Evolutionary conservation across 2,329 filamentous ascomycete genomes (phyloP), one percentile per base, ranked within the genome.

Genomic region (Trichoderma atrobrunneum): DNA sequence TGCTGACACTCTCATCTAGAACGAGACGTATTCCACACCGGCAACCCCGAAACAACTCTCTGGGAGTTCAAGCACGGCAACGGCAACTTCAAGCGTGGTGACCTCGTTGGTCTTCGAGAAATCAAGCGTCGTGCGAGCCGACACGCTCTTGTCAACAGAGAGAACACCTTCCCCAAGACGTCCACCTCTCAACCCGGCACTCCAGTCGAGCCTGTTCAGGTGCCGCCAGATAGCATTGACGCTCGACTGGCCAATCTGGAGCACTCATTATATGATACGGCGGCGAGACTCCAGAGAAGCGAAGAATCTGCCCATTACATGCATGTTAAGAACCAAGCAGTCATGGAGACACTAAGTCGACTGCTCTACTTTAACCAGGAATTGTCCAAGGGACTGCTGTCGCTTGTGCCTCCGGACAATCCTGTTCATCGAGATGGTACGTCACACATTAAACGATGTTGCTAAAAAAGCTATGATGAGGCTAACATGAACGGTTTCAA

Each of bases 31-130:
- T 99, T 98, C 80, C 95, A 98, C 81, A 97, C 94, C 5, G 94
- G 94, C 12, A 95, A 93, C 57, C 94, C 95, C 14, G 96, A 98
- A 78, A 94, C 94, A 24, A 94, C 95, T 0, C 85, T 99, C 34
- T 99, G 96, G 96, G 96, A 99, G 80, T 99, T 99, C 82, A 98
- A 98, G 82, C 96, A 99, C 79, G 96, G 96, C 68, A 97, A 95
- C 78, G 95, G 95, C 68, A 98, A 93, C 80, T 99, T 99, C 85
- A 98, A 97, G 82, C 91, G 95, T 75, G 96, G 96, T 48, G 95
- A 99, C 80, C 85, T 99, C 28, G 91, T 95, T 65, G 94, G 95
- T 8, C 84, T 99, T 73, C 89, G 96, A 57, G 96, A 99, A 79
- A 99, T 99, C 82, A 98, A 98, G 82, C 92, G 96, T 74, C 90